A percentile compares a stretch with the other conserved stretches of the same genome.
Conservation (phyloP, 305 asterid genomes). For the Fraxinus dipetala region DNA sequence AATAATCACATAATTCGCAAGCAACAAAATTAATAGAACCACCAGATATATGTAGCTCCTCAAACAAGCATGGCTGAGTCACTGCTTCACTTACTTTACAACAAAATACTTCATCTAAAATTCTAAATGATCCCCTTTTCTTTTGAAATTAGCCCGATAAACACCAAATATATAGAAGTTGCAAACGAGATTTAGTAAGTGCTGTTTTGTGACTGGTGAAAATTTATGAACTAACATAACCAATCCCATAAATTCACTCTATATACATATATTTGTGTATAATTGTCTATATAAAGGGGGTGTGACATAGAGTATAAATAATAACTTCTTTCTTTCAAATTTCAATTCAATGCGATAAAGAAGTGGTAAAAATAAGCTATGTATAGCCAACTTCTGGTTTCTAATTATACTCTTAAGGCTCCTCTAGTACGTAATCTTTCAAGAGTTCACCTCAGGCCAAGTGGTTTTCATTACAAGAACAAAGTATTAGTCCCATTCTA, state of each 20-base stretch:
- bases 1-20: slow-evolving; percentile 8
- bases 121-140: background rate
- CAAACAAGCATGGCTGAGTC: background rate
- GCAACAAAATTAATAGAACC: background rate
- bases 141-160: background rate
- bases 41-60: background rate
- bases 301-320: background rate
- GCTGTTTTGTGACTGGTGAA: background rate
- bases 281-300: background rate
- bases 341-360: background rate
- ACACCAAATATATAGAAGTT: background rate
- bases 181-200: background rate
- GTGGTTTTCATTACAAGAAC: background rate
- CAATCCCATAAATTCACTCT: background rate
- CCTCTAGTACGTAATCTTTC: background rate
- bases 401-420: background rate
- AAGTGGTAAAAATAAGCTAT: background rate
- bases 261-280: background rate
- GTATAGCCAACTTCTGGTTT: background rate
- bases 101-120: background rate
- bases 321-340: background rate
- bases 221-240: background rate
- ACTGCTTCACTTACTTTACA: background rate
- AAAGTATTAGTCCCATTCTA: background rate
- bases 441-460: background rate